A percentile compares a stretch with the other conserved stretches of the same genome.
Conservation (phyloP, 306 rosid genomes). For the Quercus suber region DNA sequence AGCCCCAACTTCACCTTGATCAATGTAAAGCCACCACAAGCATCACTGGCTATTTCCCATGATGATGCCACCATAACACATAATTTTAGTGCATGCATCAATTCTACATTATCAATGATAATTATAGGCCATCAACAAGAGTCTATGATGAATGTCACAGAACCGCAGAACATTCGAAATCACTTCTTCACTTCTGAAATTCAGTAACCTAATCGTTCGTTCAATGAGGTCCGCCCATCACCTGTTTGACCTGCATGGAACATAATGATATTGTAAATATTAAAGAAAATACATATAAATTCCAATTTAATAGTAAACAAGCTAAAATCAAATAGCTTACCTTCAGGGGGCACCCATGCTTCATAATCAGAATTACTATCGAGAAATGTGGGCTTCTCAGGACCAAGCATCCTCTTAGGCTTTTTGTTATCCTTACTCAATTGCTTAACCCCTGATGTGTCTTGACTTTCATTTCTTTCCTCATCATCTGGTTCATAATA, state of each 20-base stretch:
- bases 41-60: not conserved
- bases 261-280: constrained; percentile 10
- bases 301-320: not conserved
- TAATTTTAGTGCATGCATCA: not conserved
- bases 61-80: not conserved
- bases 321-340: constrained; percentile 37
- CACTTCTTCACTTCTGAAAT: not conserved
- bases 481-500: constrained; percentile 45
- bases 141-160: not conserved
- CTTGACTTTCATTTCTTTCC: constrained; percentile 39
- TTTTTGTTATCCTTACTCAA: constrained; percentile 35
- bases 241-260: constrained; percentile 88
- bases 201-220: constrained; percentile 81
- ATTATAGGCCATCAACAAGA: not conserved
- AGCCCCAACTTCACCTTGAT: not conserved
- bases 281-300: not conserved
- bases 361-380: constrained; percentile 41
- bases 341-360: constrained; percentile 92
- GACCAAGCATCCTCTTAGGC: constrained; percentile 77
- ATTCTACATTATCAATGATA: not conserved
- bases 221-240: constrained; percentile 83
- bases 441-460: constrained; percentile 13
- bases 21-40: not conserved
- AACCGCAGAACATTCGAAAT: not conserved
- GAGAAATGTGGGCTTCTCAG: constrained; percentile 84